Base-by-base conservation (phyloP, 768 basidiomycete genomes). In the Suillus subalutaceus region DNA sequence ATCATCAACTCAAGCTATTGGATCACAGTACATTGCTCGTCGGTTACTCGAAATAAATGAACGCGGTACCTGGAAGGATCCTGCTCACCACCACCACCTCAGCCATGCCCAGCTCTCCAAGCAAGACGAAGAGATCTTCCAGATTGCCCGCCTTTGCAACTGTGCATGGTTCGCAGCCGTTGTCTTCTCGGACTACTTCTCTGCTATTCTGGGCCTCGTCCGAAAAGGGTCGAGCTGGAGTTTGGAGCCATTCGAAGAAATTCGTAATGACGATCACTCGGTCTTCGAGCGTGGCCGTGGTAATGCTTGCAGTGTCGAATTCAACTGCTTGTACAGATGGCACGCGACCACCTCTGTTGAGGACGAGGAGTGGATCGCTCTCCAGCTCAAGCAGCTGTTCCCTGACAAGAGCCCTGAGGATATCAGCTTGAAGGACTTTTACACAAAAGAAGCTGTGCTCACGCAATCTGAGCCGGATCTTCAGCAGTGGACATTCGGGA, bases 301-400 rank as follows among this genome's bases (percentile, higher is more conserved):
- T 3, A 94, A 95, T 72, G 85, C 86, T 16, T 90, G 89, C 76
- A 93, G 91, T 76, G 90, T 93, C 38, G 93, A 95, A 90, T 94
- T 94, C 81, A 94, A 94, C 71, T 90, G 90, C 70, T 78, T 94
- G 64, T 94, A 94, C 76, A 86, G 91, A 23, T 87, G 93, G 93
- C 93, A 95, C 56, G 89, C 93, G 1, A 93, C 93, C 0, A 92
- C 90, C 0, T 92, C 90, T 53, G 70, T 72, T 18, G 82, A 84
- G 63, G 93, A 94, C 63, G 93, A 91, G 72, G 76, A 87, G 64
- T 94, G 91, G 91, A 85, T 88, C 3, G 71, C 78, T 43, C 37
- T 72, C 23, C 75, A 87, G 20, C 87, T 91, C 70, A 68, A 70
- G 37, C 64, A 82, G 6, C 65, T 89, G 46, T 93, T 93, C 75